phyloP scores from a whole-genome alignment of 1,284 basidiomycete genomes.

The Cryptococcus sp. region DNA sequence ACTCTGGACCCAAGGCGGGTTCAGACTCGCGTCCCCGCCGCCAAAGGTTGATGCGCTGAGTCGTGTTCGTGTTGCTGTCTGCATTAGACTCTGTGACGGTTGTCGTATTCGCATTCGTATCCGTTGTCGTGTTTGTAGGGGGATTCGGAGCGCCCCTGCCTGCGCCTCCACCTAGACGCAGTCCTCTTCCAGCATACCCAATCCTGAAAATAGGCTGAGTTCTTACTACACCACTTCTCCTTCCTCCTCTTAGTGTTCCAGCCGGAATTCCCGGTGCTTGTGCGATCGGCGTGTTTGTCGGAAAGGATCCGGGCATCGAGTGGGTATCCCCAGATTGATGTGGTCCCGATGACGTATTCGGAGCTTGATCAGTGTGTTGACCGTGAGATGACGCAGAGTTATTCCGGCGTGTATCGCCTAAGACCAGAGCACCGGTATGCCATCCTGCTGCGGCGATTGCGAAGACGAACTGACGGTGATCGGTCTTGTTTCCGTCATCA shows the following conservation, averaged over 20 bases:
- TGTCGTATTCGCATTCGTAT: no score
- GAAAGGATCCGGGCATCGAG: not conserved
- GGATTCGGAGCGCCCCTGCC: not conserved
- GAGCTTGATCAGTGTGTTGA: no score
- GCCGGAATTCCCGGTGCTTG: not conserved
- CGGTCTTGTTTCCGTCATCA: conserved; percentile 50
- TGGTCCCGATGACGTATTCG: not conserved
- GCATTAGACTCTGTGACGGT: no score
- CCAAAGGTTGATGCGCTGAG: no score
- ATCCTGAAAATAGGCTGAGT: conserved; percentile 20
- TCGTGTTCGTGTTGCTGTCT: no score
- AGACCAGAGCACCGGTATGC: conserved; percentile 83
- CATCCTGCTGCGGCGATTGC: conserved; percentile 75
- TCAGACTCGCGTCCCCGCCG: no score
- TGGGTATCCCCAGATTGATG: not conserved
- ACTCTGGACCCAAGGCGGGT: no score
- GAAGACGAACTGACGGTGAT: conserved; percentile 63
- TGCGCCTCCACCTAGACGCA: conserved; percentile 9
- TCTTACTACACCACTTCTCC: conserved; percentile 6
- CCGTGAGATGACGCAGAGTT: no score
- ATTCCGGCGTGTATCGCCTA: conserved; percentile 56
- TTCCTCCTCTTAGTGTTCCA: not conserved
- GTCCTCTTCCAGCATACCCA: conserved; percentile 17
- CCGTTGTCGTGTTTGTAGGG: no score
- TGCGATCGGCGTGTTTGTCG: not conserved